Evolutionary conservation across 73 alveolate species (phyloP), one percentile per base, ranked within the genome.

Genomic region (Stentor coeruleus): DNA sequence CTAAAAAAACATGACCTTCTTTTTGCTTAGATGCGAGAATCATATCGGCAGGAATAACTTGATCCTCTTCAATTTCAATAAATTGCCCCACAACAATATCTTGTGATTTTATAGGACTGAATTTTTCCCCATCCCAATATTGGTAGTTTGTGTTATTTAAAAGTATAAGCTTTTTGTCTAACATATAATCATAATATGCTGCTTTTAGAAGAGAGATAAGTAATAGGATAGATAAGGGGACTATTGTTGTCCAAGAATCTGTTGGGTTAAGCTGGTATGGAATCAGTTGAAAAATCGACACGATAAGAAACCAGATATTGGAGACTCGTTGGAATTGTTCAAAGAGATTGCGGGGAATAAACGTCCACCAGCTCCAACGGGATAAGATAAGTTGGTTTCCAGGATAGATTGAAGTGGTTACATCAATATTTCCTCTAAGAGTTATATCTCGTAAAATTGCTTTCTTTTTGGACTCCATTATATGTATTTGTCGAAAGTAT

Each of bases 1-100:
- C 99, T 6, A 98, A 93, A 84, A 89, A 98, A 81, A 98, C 93
- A 6, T 11, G 66, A 28, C 90, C 92, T 39, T 99, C 99, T 74
- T 88, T 82, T 73, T 88, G 90, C 40, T 89, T 81, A 38, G 84
- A 89, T 73, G 96, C 81, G 76, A 95, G 41, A 30, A 95, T 86
- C 88, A 93, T 66, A 84, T 95, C 99, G 37, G 97, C 95, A 6
- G 98, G 98, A 74, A 95, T 88, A 58, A 86, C 85, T 42, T 91
- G 92, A 74, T 90, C 96, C 59, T 87, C 83, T 14, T 36, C 58
- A 1, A 75, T 20, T 38, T n/a, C 1, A 66, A 75, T 66, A 38
- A 75, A n/a, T 14, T 36, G 33, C 39, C 83, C 83, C 26, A 36
- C 83, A 37, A n/a, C 1, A 1, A 75, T n/a, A 33, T 75, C 81